Evolutionary conservation across 495 filamentous ascomycete genomes (phyloP), one percentile per base, ranked within the genome.

Genomic region (Xylaria flabelliformis): DNA sequence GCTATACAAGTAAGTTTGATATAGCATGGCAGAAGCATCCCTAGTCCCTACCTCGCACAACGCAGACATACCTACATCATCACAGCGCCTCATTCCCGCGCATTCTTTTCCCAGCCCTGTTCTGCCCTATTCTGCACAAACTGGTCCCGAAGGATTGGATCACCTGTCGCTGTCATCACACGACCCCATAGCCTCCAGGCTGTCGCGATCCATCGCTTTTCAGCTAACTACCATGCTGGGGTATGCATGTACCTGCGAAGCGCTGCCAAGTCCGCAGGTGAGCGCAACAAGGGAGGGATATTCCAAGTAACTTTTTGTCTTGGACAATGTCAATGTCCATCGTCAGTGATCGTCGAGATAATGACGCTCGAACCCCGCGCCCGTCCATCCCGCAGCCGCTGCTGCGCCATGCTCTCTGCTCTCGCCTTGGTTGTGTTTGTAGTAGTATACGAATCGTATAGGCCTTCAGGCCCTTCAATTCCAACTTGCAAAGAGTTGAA

Each of bases 71-170:
- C 5, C 4, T 39, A 36, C 55, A 51, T 41, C 55, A 21, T 70
- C 44, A 58, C n/a, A 29, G 59, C 68, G 55, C 44, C 68, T 50
- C 34, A 42, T 42, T 61, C 42, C 56, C 26, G 6, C 17, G 7
- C 39, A 41, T 51, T 70, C 26, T 42, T 29, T 48, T 50, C 51
- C 50, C 67, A 59, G 53, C 44, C 68, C 68, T 26, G 58, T 64
- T 39, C 68, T 59, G 53, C 44, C 68, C 68, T 26, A 46, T 64
- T 39, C 68, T 58, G 59, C 36, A 26, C 58, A n/a, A 58, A 64
- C 68, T 44, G 68, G 68, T 63, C 58, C 46, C 68, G 59, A 44
- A 48, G 68, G 68, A 55, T 70, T 3, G 51, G 51, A 69, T 69
- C 65, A 26, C 67, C 53, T 59, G 51, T 42, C 61, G 34, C 8